A percentile compares a stretch with the other conserved stretches of the same genome.
Evolutionary conservation across 208 protist species (phyloP).

Genomic region (Leishmania turanica): DNA sequence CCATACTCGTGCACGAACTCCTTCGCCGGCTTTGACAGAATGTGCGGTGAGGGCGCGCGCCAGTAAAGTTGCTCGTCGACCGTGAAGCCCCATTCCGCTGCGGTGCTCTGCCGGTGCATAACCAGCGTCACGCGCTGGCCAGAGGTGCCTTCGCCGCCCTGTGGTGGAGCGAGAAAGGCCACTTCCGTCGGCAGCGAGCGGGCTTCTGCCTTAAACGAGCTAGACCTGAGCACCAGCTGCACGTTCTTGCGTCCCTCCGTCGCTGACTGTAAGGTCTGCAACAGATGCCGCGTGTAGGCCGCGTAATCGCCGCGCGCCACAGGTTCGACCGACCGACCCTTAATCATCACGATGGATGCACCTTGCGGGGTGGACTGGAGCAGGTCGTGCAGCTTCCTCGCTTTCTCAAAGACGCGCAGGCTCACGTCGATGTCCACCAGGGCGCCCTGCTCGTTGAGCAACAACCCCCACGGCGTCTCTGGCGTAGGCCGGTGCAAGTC

Average conservation of each 20-base stretch:
- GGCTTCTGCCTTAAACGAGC: slow-evolving; percentile 33
- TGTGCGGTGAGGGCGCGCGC: slow-evolving; percentile 9
- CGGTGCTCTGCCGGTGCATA: slow-evolving; percentile 38
- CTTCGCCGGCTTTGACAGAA: slow-evolving; percentile 25
- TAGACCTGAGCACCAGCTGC: slow-evolving; percentile 36
- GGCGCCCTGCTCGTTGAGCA: slow-evolving; percentile 66
- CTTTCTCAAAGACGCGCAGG: slow-evolving; percentile 48
- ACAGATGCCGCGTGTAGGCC: slow-evolving; percentile 16
- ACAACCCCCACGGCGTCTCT: slow-evolving; percentile 57
- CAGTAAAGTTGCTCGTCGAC: slow-evolving; percentile 38
- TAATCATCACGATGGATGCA: slow-evolving; percentile 47
- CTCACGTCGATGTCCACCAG: slow-evolving; percentile 69
- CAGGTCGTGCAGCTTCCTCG: slow-evolving; percentile 53
- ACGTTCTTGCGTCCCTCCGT: slow-evolving; percentile 36
- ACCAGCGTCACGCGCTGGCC: slow-evolving; percentile 60
- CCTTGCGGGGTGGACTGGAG: slow-evolving; percentile 42
- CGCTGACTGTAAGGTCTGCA: slow-evolving; percentile 19
- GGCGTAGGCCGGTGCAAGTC: slow-evolving; percentile 42
- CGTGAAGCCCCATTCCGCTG: slow-evolving; percentile 33
- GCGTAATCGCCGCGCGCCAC: slow-evolving; percentile 14
- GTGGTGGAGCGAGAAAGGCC: slow-evolving; percentile 44
- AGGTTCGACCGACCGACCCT: slow-evolving; percentile 30
- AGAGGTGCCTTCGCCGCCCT: slow-evolving; percentile 53
- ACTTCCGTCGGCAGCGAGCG: slow-evolving; percentile 40
- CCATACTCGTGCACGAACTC: slow-evolving; percentile 39